Evolutionary conservation across 257 asterid genomes (phyloP).

Genomic region (Solanum pinnatisectum): DNA sequence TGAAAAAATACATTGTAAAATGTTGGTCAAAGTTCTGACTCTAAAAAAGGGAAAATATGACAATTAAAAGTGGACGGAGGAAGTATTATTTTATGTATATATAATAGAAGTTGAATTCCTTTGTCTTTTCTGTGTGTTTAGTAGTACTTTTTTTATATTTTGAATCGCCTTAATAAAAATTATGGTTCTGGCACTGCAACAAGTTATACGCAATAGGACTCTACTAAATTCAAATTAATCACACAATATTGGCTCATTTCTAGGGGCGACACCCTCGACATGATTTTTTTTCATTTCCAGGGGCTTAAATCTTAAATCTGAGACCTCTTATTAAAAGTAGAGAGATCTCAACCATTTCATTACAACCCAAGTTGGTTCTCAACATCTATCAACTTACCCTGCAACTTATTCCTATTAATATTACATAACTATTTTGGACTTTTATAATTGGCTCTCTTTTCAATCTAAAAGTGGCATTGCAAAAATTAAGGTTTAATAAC

Average conservation of each 20-base stretch:
- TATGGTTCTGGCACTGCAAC: not conserved
- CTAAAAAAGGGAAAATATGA: not conserved
- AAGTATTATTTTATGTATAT: not conserved
- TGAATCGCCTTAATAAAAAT: not conserved
- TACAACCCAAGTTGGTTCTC: not conserved
- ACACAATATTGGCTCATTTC: not conserved
- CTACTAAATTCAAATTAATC: not conserved
- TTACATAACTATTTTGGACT: not conserved
- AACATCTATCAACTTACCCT: not conserved
- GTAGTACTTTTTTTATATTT: not conserved
- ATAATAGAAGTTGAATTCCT: not conserved
- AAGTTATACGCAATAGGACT: not conserved
- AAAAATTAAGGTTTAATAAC: not conserved
- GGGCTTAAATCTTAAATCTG: not conserved
- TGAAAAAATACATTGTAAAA: no score
- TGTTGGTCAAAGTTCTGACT: not conserved
- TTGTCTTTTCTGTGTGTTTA: not conserved
- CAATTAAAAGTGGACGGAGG: no score
- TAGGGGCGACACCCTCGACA: not conserved
- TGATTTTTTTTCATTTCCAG: not conserved
- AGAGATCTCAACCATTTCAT: not conserved
- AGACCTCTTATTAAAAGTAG: not conserved
- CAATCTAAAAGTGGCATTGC: not conserved
- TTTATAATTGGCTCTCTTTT: not conserved
- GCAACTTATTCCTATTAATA: not conserved